Base-by-base conservation (phyloP, 306 rosid species). In the Phaseolus lunatus region DNA sequence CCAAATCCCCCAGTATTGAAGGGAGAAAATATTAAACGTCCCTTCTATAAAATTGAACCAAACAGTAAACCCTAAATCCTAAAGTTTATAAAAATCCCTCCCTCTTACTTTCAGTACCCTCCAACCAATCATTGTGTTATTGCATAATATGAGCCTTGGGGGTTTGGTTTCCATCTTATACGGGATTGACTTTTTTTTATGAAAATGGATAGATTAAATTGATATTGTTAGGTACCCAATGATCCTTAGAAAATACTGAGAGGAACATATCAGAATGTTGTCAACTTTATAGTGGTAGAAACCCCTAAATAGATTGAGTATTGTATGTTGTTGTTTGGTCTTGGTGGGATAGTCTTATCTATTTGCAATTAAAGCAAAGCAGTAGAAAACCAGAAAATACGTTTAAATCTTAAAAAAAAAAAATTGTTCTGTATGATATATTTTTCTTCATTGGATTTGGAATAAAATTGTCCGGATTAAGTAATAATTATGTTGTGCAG, bases 401-500 rank as follows among this genome's bases (percentile, higher is more conserved):
- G 57, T 7, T 77, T 31, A 52, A 37, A 72, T 43, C 10, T 20
- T 9, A 29, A 4, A 43, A 3, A 18, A 23, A 16, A 41, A 67
- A 35, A 19, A 0, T 29, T 48, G 12, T 56, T 56, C 19, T 16
- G 14, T 45, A n/a, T 58, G 54, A 57, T 64, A 41, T 63, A 8
- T 67, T 26, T 56, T 48, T 64, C 16, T 56, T 24, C 27, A 3
- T 56, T 33, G 19, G 24, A 75, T 31, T 41, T 75, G 35, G 43
- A 72, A 29, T 14, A 31, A 59, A 71, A 52, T 69, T 76, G 19
- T 49, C 48, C 8, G 45, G 14, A 23, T 66, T 57, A 22, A 70
- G 26, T 63, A 48, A 64, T 53, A 45, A 22, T 75, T 35, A 37
- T 68, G 57, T 29, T 9, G 35, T 76, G 85, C 96, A 95, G 99